These are phyloP conservation scores for Epichloe gansuensis DNA, from an alignment of 2,329 filamentous ascomycete genomes.

Conservation along the genomic window DNA sequence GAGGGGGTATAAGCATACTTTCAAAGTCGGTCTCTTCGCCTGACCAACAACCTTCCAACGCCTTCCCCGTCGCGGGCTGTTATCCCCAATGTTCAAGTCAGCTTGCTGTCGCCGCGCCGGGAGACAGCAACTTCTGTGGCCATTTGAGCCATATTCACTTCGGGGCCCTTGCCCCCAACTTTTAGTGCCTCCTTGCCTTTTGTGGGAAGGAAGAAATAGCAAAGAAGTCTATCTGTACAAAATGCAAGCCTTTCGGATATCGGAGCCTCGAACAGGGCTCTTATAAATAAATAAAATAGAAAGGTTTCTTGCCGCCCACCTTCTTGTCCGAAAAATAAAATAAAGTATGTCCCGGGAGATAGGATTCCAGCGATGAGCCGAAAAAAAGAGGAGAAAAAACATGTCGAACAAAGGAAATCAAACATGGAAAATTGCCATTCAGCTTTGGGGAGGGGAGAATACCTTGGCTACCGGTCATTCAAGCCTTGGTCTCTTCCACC, in stretches of 20 bases:
- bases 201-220: conserved; percentile 23
- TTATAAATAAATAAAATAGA: neutral
- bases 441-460: conserved; percentile 4
- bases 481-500: conserved; percentile 34
- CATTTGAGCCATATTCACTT: conserved; percentile 11
- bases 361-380: neutral
- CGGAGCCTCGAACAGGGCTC: neutral
- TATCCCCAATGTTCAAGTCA: neutral
- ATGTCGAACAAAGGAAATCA: conserved; percentile 18
- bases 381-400: conserved; percentile 2
- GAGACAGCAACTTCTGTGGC: conserved; percentile 1
- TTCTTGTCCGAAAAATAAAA: conserved; percentile 2
- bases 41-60: conserved; percentile 26
- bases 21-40: conserved; percentile 21
- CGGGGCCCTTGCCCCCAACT: conserved; percentile 18
- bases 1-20: conserved; percentile 27
- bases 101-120: conserved; percentile 3
- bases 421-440: conserved; percentile 6
- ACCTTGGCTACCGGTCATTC: conserved; percentile 9
- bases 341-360: conserved; percentile 4
- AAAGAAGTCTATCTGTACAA: conserved; percentile 30
- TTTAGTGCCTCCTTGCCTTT: conserved; percentile 21
- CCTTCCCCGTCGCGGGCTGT: conserved; percentile 16
- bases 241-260: conserved; percentile 15
- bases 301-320: conserved; percentile 2